A percentile compares a stretch with the other conserved stretches of the same genome.
These are phyloP conservation scores for Talaromyces trachyspermus DNA, from an alignment of 495 filamentous ascomycete genomes.

Conservation along the genomic window DNA sequence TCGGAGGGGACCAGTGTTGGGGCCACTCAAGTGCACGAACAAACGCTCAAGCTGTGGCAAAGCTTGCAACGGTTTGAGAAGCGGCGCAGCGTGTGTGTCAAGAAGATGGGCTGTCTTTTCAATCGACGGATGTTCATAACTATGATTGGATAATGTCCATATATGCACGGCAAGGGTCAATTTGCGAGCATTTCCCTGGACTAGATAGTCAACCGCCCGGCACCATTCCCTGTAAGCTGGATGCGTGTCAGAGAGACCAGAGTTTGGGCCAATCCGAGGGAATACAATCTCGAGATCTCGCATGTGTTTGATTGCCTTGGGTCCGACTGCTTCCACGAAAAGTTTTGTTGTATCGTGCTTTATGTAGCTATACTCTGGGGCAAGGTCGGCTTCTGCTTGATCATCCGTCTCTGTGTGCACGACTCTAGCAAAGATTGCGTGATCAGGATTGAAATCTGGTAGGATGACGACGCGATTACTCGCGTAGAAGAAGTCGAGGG, in stretches of 20 bases:
- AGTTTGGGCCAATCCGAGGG: not conserved
- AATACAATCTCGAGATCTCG: not conserved
- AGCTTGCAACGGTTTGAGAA: not conserved
- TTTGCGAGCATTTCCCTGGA: not conserved
- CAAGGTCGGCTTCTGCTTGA: too few relatives aligned
- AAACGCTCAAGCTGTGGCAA: not conserved
- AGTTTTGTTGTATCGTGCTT: not conserved
- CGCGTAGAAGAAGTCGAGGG: not conserved
- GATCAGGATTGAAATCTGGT: too few relatives aligned
- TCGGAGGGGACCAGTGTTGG: not conserved
- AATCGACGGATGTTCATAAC: not conserved
- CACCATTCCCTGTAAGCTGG: not conserved
- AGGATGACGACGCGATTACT: not conserved
- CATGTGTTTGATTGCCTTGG: not conserved
- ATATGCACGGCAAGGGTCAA: not conserved
- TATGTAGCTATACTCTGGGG: not conserved
- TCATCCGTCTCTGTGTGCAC: too few relatives aligned
- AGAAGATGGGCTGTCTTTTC: not conserved
- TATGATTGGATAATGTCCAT: not conserved
- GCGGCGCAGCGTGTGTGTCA: not conserved
- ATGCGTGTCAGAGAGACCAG: not conserved
- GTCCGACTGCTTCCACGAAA: not conserved
- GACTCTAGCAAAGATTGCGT: too few relatives aligned
- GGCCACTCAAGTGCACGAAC: not conserved
- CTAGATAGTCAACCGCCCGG: not conserved